Evolutionary conservation across 768 basidiomycete species (phyloP).

Genomic region (Tricholoma flavovirens): DNA sequence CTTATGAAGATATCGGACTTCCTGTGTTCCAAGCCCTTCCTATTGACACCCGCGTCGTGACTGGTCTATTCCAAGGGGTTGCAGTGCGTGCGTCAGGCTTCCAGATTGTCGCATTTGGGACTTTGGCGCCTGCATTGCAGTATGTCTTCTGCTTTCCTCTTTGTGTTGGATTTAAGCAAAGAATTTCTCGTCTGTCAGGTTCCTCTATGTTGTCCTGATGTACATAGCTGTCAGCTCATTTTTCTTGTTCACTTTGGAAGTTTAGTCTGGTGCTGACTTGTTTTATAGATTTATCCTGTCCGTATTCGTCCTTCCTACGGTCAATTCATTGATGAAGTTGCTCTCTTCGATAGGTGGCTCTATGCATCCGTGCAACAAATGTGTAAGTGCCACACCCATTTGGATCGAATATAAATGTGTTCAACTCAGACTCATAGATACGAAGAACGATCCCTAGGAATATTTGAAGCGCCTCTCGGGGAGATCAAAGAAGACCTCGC

Average conservation of each 20-base stretch:
- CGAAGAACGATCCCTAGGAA: slow-evolving; percentile 67
- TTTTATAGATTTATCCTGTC: slow-evolving; percentile 37
- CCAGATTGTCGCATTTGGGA: slow-evolving; percentile 38
- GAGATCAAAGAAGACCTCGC: slow-evolving; percentile 39
- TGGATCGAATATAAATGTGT: neutral
- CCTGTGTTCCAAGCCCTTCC: slow-evolving; percentile 33
- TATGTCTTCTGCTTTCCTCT: slow-evolving; percentile 24
- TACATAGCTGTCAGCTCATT: slow-evolving; percentile 46
- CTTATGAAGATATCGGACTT: slow-evolving; percentile 33
- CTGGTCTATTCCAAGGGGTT: slow-evolving; percentile 50
- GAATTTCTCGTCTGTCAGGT: slow-evolving; percentile 27
- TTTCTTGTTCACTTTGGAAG: neutral
- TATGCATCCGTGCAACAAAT: slow-evolving; percentile 64
- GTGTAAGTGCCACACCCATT: slow-evolving; percentile 33
- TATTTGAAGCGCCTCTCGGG: slow-evolving; percentile 47
- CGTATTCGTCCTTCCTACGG: slow-evolving; percentile 5
- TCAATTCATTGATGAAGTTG: neutral
- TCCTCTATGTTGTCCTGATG: slow-evolving; percentile 78
- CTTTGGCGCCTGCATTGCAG: slow-evolving; percentile 67
- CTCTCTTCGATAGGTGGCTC: slow-evolving; percentile 35
- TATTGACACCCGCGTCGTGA: slow-evolving; percentile 32
- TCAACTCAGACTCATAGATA: slow-evolving; percentile 31
- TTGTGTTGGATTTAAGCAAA: neutral
- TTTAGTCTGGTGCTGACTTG: neutral
- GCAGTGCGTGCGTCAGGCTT: slow-evolving; percentile 51